phyloP scores from a whole-genome alignment of 495 filamentous ascomycete genomes.

The Talaromyces ruber region DNA sequence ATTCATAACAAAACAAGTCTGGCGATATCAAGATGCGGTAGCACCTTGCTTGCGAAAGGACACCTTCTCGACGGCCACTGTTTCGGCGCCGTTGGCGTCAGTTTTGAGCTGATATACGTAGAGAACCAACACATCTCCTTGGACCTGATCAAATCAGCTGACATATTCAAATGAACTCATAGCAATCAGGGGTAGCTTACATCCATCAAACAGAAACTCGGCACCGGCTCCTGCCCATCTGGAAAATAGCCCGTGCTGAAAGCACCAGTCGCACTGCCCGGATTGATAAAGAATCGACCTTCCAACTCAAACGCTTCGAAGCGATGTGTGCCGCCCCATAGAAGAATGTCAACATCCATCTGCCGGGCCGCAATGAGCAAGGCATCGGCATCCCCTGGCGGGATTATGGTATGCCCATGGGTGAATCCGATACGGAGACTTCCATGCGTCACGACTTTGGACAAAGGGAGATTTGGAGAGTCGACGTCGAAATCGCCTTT shows the following conservation, averaged over 20 bases:
- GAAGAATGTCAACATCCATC: slow-evolving; percentile 92
- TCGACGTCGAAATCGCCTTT: slow-evolving; percentile 92
- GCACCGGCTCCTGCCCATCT: slow-evolving; percentile 73
- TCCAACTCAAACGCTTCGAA: slow-evolving; percentile 99
- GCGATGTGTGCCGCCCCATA: slow-evolving; percentile 94
- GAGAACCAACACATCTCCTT: slow-evolving; percentile 92
- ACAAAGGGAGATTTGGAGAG: slow-evolving; percentile 79
- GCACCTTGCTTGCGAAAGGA: slow-evolving; percentile 79
- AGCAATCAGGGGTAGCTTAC: slow-evolving; percentile 48
- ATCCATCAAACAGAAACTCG: slow-evolving; percentile 99
- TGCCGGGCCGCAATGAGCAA: slow-evolving; percentile 88
- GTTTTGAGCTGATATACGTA: slow-evolving; percentile 96
- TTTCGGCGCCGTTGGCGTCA: slow-evolving; percentile 80
- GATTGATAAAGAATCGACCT: slow-evolving; percentile 97
- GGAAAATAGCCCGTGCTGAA: slow-evolving; percentile 63
- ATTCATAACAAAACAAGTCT: slow-evolving; percentile 13
- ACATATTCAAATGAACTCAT: not conserved
- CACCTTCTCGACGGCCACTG: slow-evolving; percentile 94
- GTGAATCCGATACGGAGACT: slow-evolving; percentile 91
- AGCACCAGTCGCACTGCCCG: slow-evolving; percentile 87
- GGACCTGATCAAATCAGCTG: slow-evolving; percentile 53
- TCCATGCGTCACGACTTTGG: slow-evolving; percentile 91
- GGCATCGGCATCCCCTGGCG: slow-evolving; percentile 81
- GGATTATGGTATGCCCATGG: slow-evolving; percentile 92
- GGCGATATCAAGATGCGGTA: slow-evolving; percentile 22